A percentile compares a stretch with the other conserved stretches of the same genome.
Conservation (phyloP, 345 rosid species). For the Populus deltoides region DNA sequence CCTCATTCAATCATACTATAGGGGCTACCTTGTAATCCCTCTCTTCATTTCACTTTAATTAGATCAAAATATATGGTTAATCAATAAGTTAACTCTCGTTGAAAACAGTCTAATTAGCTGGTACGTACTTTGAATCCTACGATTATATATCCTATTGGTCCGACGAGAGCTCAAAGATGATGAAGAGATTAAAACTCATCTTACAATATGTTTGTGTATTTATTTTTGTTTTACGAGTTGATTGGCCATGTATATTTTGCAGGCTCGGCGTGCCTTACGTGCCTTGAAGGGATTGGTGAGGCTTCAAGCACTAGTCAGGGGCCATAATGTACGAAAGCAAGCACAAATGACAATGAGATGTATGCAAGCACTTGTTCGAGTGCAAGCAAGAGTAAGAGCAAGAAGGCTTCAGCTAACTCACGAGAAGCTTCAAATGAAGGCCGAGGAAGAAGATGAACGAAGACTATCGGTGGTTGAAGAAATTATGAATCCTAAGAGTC, state of each 20-base stretch:
- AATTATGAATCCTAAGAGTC: slow-evolving; percentile 20
- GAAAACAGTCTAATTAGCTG: neutral
- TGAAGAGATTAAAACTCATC: neutral
- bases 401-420: slow-evolving; percentile 66
- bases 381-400: slow-evolving; percentile 85
- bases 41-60: neutral
- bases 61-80: neutral
- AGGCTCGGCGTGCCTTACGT: slow-evolving; percentile 94
- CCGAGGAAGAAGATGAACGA: slow-evolving; percentile 26
- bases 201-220: neutral
- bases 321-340: slow-evolving; percentile 89
- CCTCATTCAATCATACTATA: slow-evolving; percentile 70
- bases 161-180: too few species aligned
- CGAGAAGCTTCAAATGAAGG: slow-evolving; percentile 40
- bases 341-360: slow-evolving; percentile 97
- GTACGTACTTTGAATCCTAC: neutral
- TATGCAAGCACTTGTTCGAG: slow-evolving; percentile 95
- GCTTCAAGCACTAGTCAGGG: slow-evolving; percentile 92
- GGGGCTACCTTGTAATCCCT: slow-evolving; percentile 75
- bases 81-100: neutral
- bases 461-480: neutral
- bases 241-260: neutral
- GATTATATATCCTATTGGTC: too few species aligned
- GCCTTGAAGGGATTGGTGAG: slow-evolving; percentile 91
- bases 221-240: neutral